A percentile compares a stretch with the other conserved stretches of the same genome.
These are phyloP conservation scores for Plantago coronopus DNA, from an alignment of 305 asterid species.

Conservation along the genomic window DNA sequence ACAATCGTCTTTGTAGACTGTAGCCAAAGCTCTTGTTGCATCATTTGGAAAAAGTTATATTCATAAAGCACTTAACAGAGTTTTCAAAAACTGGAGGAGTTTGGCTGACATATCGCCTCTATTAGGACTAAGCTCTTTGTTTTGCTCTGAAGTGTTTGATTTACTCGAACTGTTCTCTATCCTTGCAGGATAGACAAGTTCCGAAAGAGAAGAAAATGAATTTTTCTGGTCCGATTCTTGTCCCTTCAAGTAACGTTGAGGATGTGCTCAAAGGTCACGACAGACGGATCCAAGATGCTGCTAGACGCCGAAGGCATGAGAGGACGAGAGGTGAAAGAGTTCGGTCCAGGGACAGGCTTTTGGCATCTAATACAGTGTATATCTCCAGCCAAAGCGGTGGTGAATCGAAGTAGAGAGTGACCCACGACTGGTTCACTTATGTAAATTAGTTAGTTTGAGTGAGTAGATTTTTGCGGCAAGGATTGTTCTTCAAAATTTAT, in stretches of 20 bases:
- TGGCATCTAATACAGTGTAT: constrained; percentile 23
- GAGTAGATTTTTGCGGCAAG: background rate
- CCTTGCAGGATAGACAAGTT: constrained; percentile 39
- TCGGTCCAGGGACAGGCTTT: constrained; percentile 35
- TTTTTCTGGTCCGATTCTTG: constrained; percentile 69
- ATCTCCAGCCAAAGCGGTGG: constrained; percentile 17
- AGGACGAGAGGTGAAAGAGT: constrained; percentile 38
- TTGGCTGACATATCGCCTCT: too few relatives aligned
- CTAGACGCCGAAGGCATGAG: constrained; percentile 59
- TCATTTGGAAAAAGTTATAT: background rate
- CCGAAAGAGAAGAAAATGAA: constrained; percentile 44
- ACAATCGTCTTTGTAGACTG: background rate
- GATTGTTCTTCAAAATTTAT: constrained; percentile 3
- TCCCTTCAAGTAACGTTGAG: constrained; percentile 62
- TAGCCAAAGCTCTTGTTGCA: background rate
- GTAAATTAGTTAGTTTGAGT: constrained; percentile 5
- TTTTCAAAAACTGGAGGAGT: too few relatives aligned
- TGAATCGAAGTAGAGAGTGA: background rate
- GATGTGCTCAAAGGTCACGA: constrained; percentile 86
- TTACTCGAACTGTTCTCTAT: background rate
- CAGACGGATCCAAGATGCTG: constrained; percentile 74
- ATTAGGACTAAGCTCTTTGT: background rate
- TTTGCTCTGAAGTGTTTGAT: background rate
- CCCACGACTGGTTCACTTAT: background rate
- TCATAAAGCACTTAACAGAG: background rate